A percentile compares a stretch with the other conserved stretches of the same genome.
Evolutionary conservation across 2,329 filamentous ascomycete genomes (phyloP).

Genomic region (Coniochaeta sp.): DNA sequence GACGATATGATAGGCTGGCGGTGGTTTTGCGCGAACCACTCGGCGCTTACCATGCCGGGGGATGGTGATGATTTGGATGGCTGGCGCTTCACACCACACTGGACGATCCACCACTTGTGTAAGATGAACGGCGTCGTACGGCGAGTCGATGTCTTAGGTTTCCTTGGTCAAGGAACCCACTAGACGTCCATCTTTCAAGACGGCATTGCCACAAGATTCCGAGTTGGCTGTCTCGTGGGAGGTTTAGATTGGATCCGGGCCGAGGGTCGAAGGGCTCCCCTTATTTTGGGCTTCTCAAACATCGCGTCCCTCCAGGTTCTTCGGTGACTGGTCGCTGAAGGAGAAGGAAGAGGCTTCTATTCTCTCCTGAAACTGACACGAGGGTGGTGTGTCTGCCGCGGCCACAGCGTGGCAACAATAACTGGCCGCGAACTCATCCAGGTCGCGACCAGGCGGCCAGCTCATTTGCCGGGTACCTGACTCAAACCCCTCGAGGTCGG

Average conservation of each 20-base stretch:
- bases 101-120: conserved; percentile 31
- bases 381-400: background rate
- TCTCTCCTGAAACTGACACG: conserved; percentile 2
- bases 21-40: conserved; percentile 31
- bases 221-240: conserved; percentile 34
- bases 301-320: background rate
- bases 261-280: conserved; percentile 3
- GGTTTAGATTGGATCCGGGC: conserved; percentile 26
- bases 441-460: background rate
- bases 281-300: conserved; percentile 3
- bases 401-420: conserved; percentile 1
- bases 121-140: conserved; percentile 32
- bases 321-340: background rate
- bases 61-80: conserved; percentile 31
- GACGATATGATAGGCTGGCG: conserved; percentile 34
- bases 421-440: background rate
- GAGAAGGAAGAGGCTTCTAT: background rate
- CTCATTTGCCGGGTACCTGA: conserved; percentile 1
- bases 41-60: conserved; percentile 40
- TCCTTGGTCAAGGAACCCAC: conserved; percentile 28
- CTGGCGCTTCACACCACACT: conserved; percentile 35
- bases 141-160: conserved; percentile 40
- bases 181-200: conserved; percentile 13
- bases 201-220: conserved; percentile 31
- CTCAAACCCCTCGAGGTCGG: background rate